Evolutionary conservation across 805 yeast genomes (phyloP), one percentile per base, ranked within the genome.

Genomic region (Wickerhamomyces alni): DNA sequence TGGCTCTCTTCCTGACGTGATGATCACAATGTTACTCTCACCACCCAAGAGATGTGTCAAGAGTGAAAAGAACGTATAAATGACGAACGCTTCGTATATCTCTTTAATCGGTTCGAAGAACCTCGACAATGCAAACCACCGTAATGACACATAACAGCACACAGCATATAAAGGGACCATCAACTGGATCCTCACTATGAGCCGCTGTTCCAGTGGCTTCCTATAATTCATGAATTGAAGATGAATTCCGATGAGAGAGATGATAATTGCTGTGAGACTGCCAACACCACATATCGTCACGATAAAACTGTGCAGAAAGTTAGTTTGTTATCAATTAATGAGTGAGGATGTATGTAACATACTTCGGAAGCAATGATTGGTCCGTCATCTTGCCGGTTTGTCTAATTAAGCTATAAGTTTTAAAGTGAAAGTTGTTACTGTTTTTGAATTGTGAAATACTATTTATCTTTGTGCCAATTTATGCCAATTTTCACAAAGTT

Each of bases 81-180:
- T 85, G 26, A 89, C 96, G 62, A 93, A 87, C 0, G 98, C 97
- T 61, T 93, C 99, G 61, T 93, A 93, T 2, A 91, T 76, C 57
- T 93, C 99, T 33, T 93, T 69, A 0, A 85, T 52, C 0, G 96
- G 95, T 49, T 84, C 93, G 3, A 87, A 49, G 41, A 67, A 66
- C 40, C 59, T 63, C 36, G 70, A 77, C 24, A 65, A 44, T 5
- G 49, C 48, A n/a, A 68, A 76, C 58, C 68, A 63, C 15, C 66
- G 63, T 17, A 81, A 67, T 50, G 78, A 71, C 3, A 74, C 50
- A 52, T 75, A 83, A 54, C 95, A 83, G 10, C 87, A 70, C 0
- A 81, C 44, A 5, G 94, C 81, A 62, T 82, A 89, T 17, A 89
- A 55, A 0, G 97, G 97, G 1, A 89, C 82, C 47, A 91, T 76